A percentile compares a stretch with the other conserved stretches of the same genome.
These are phyloP conservation scores for Penicillium cinerascens DNA, from an alignment of 495 filamentous ascomycete genomes.

Conservation along the genomic window DNA sequence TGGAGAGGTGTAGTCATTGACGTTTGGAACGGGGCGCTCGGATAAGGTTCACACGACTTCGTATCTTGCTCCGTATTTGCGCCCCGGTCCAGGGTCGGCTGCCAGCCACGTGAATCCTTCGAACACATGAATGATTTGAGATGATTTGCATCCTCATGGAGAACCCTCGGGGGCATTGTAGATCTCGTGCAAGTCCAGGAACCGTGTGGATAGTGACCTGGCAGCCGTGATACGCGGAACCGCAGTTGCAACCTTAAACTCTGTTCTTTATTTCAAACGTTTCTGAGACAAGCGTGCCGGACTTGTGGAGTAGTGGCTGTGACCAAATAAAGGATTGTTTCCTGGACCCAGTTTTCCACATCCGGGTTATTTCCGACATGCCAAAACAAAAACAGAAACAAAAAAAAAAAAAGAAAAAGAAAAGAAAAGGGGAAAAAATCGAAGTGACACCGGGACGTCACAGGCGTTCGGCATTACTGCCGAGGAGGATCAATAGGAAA, in stretches of 20 bases:
- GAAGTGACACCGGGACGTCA: neutral
- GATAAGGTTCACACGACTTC: neutral
- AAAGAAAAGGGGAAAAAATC: neutral
- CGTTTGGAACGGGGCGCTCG: neutral
- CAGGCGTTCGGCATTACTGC: neutral
- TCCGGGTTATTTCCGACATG: neutral
- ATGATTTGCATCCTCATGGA: slow-evolving; percentile 12
- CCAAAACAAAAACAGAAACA: neutral
- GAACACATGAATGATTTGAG: neutral
- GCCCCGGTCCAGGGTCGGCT: slow-evolving; percentile 1
- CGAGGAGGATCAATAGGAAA: neutral
- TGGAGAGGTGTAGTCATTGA: no score
- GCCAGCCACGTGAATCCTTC: slow-evolving; percentile 18
- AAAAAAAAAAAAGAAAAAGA: neutral
- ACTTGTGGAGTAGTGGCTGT: neutral
- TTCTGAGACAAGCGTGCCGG: neutral
- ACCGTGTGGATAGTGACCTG: neutral
- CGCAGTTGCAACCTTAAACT: neutral
- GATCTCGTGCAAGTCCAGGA: neutral
- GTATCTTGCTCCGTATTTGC: neutral
- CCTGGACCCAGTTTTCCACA: neutral
- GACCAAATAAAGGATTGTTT: neutral
- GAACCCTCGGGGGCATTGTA: slow-evolving; percentile 14
- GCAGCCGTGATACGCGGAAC: slow-evolving; percentile 14
- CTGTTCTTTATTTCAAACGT: neutral